phyloP scores from a whole-genome alignment of 345 rosid species.

The Chamaenerion angustifolium region DNA sequence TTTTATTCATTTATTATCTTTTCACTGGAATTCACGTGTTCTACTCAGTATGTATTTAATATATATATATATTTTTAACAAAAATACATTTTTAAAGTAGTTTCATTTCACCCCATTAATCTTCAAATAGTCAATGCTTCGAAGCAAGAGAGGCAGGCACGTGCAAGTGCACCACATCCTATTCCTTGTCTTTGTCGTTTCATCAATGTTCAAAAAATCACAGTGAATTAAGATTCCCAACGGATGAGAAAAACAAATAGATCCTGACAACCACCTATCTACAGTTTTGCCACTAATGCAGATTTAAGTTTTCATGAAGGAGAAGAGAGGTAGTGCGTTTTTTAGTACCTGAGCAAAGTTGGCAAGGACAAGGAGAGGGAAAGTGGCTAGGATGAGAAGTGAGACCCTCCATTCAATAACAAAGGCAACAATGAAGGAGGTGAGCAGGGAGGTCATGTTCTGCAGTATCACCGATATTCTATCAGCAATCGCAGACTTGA shows the following conservation, averaged over 20 bases:
- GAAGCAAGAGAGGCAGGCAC: conserved; percentile 30
- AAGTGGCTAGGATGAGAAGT: conserved; percentile 84
- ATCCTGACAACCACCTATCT: background rate
- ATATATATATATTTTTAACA: too few relatives aligned
- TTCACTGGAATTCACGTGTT: conserved; percentile 1
- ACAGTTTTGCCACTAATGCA: too few relatives aligned
- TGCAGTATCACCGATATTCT: conserved; percentile 94
- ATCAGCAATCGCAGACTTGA: conserved; percentile 93
- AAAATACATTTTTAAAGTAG: background rate
- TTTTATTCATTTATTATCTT: background rate
- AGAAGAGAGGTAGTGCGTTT: background rate
- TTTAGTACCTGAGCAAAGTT: conserved; percentile 90
- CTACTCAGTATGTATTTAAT: background rate
- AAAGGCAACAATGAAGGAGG: conserved; percentile 95
- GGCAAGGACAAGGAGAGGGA: conserved; percentile 94
- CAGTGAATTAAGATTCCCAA: conserved; percentile 29
- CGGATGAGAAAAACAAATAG: background rate
- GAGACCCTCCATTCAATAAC: conserved; percentile 98
- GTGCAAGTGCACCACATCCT: conserved; percentile 16
- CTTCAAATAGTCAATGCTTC: conserved; percentile 7
- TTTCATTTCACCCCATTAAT: conserved; percentile 4
- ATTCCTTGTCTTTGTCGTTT: conserved; percentile 34
- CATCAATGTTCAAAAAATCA: background rate
- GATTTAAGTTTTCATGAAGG: too few relatives aligned
- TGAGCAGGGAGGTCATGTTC: conserved; percentile 97